Base-by-base conservation (phyloP, 768 basidiomycete species). In the Peribolospora kevripleyi region DNA sequence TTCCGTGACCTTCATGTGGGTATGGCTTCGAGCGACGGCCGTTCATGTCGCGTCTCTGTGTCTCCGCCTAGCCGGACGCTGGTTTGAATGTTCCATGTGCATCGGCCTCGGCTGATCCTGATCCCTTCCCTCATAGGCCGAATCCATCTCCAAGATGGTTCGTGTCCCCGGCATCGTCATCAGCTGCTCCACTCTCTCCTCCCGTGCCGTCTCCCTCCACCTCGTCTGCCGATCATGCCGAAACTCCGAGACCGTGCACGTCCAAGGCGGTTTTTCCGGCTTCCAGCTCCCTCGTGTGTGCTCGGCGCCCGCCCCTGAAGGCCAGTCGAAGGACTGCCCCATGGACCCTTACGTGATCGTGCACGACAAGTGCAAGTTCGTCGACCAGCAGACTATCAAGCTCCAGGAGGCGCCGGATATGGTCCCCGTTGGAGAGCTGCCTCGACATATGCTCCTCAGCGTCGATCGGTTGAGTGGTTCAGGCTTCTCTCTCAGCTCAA, bases 331-430 rank as follows among this genome's bases (percentile, higher is more conserved):
- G 61, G 82, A 90, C 60, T 98, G 93, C 64, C 88, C 88, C 0
- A 67, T 97, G 54, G 93, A 97, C 65, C 93, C 93, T 1, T 98
- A 90, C 69, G 74, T 87, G 53, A 90, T 98, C 64, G 72, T 95
- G 11, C 93, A 98, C 67, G 81, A 86, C 43, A 84, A 86, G 68
- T 97, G 86, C 41, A 73, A 76, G 5, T 98, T 97, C 64, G 81
- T 88, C 6, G 93, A 98, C 65, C 88, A 93, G 61, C 93, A 98
- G 68, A 83, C 78, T 8, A 74, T 98, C 61, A 98, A 98, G 66
- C 75, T 98, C 9, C 93, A 98, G 68, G 93, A 98, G 68, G 90
- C 91, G 13, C 93, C 93, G 0, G 93, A 98, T 67, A 93, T 95
- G 86, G 93, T 98, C 1, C 93, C 93, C 0, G 90, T 97, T 37